Base-by-base conservation (phyloP, 2,329 filamentous ascomycete species). In the Xylaria sp. region DNA sequence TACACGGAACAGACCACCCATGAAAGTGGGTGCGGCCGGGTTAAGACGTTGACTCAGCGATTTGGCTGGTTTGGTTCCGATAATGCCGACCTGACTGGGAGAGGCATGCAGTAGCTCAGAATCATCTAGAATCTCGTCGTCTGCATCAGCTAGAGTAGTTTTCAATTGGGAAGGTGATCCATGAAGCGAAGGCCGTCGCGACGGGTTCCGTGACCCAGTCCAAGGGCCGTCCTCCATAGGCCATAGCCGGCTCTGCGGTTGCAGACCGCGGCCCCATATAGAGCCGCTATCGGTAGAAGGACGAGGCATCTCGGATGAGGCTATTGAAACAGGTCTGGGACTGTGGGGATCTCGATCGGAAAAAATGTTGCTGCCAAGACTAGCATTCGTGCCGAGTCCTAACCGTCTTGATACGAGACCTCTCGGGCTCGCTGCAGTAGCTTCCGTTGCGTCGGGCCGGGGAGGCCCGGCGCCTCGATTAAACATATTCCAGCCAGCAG, bases 1-100 rank as follows among this genome's bases (percentile, higher is more conserved):
- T 34, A 78, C 78, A 4, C 85, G 83, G 73, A 89, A 87, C 66
- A 96, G 88, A 43, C 90, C 86, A 10, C 86, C 90, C 80, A 91
- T 95, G 78, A 98, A 98, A 0, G 91, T 93, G 9, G 94, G 94
- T 0, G 95, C 96, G 7, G 93, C 88, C 8, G 96, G 96, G 75
- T 99, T 98, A 32, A 98, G 85, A 74, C 80, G 90, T 81, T 78
- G 89, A 79, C 76, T 90, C 82, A 75, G 84, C 83, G 55, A 84
- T 83, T 78, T 83, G 45, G 80, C 78, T 4, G 91, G 93, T 3
- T 90, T 89, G 55, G 93, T 97, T 28, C 95, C 95, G 72, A 98
- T 97, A 0, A 91, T 86, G 25, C 89, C 89, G 2, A 91, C 86
- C 52, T 89, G 85, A 62, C 85, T 87, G 6, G 86, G 85, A 13